Evolutionary conservation across 176 grass and related monocot genomes (phyloP), one percentile per base, ranked within the genome.

Genomic region (Ensete ventricosum): DNA sequence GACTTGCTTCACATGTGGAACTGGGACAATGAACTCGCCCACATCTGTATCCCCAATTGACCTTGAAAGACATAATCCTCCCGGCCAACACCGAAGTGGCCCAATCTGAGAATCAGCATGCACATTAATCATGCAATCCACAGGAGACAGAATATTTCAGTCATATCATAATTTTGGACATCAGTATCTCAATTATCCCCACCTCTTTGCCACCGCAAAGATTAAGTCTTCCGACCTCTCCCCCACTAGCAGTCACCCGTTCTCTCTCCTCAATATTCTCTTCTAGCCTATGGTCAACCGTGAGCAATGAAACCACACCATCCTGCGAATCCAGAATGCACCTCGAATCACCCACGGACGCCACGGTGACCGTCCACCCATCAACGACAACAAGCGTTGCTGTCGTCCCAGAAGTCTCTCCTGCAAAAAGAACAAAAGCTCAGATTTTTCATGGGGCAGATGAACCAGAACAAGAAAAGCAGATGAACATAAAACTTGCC

Each of bases 1-100:
- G 75, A 98, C 94, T 93, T 98, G 90, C 78, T 98, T 98, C 48
- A 98, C 94, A 84, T 98, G 88, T 50, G 94, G 90, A 80, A 98
- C 87, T 4, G 94, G 90, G n/a, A 98, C 90, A 0, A 98, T 98
- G 81, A 89, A 98, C 75, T 98, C 94, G 55, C 94, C 94, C 0
- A 93, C 94, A 62, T 98, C 94, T 27, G 87, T 93, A 64, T 98
- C 94, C 50, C 94, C 94, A 66, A 98, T 98, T 19, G 94, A 98
- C 34, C 94, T 90, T 62, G 94, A 98, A 76, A 98, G 83, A 86
- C 94, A 98, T 26, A 98, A 85, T 70, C 94, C 94, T 80, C 94
- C 94, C 1, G 94, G 94, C 94, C 94, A 98, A 84, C 94, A 98
- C 70, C 94, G 76, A 2, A 98, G 94, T 67, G 94, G 90, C 55